Evolutionary conservation across 1,139 yeast species (phyloP), one percentile per base, ranked within the genome.

Genomic region (Debaryomyces fabryi): DNA sequence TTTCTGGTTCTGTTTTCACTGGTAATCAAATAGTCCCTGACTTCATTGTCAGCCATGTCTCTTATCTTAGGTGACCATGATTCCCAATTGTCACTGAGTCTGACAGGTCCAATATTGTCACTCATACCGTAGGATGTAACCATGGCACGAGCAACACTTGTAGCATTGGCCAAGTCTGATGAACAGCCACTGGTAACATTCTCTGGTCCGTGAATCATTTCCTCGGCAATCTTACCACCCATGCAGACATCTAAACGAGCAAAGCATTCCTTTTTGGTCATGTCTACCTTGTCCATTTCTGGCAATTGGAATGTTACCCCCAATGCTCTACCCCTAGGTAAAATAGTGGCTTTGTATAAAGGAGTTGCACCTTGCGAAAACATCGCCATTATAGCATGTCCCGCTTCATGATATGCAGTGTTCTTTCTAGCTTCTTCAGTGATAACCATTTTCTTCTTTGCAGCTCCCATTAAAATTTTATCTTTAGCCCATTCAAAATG

Each of bases 401-500:
- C 99, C 8, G 99, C 99, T 72, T 93, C 99, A 70, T 93, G 99
- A 68, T 85, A 95, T 2, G 99, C 99, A 16, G 99, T 95, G 58
- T 93, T 92, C 58, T 81, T 83, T 67, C 98, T 83, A 0, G 96
- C 82, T 57, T 93, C 97, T 67, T 93, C 97, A 23, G 99, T 92
- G 71, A 93, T 82, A 45, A 93, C 97, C 98, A 92, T 92, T 45
- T 96, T 89, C 71, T 89, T 89, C 67, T 96, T 87, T 55, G 96
- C 99, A 32, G 98, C 99, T 46, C 99, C 99, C 88, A 95, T 85
- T 61, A 95, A 75, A 51, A 95, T 93, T 72, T 93, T 93, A 68
- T 93, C 99, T 68, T 95, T 95, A 42, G 99, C 99, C 99, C 99
- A 95, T 69, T 93, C 99, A 56, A 93, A 85, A 69, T 95, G 98